Base-by-base conservation (phyloP, 2,329 filamentous ascomycete species). In the Zymoseptoria passerinii region DNA sequence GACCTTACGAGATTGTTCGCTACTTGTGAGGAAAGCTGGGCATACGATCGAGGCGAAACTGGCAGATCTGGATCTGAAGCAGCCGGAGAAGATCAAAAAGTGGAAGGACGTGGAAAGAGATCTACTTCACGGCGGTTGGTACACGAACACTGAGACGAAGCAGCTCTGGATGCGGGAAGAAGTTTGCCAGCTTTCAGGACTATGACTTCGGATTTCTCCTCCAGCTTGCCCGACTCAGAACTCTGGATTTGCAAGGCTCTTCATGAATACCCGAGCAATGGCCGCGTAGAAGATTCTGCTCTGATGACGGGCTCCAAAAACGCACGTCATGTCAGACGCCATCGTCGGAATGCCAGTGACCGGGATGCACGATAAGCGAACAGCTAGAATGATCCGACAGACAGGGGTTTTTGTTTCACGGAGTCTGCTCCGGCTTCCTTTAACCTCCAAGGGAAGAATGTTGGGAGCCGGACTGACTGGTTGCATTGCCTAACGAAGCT, bases 41-140 rank as follows among this genome's bases (percentile, higher is more conserved):
- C 50, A 57, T 4, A 58, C 61, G 0, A 69, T 78, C 13, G 75
- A 76, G 40, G 74, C 73, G 8, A 72, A 75, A 50, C 65, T 80
- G 3, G 77, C 72, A 0, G 77, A 80, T 63, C 69, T 80, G 5
- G 77, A 80, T 57, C 70, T 76, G 63, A 80, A 80, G 64, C 72
- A 71, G 5, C 64, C 67, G 0, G 73, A 72, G 49, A 78, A 77
- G 64, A 58, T 77, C 4, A 54, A 60, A 8, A 71, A 74, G 40
- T 79, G 77, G 77, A 64, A 60, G 53, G 61, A 68, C 4, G 74
- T 74, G n/a, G 77, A 79, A 58, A 58, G 58, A n/a, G 58, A 58
- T 9, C 61, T 79, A 56, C 62, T 73, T 8, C 61, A 70, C n/a
- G 72, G 67, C 8, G 74, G 71, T 1, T 76, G 75, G 74, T 78